Conservation (phyloP, 805 yeast genomes). For the Zygosaccharomyces siamensis region DNA sequence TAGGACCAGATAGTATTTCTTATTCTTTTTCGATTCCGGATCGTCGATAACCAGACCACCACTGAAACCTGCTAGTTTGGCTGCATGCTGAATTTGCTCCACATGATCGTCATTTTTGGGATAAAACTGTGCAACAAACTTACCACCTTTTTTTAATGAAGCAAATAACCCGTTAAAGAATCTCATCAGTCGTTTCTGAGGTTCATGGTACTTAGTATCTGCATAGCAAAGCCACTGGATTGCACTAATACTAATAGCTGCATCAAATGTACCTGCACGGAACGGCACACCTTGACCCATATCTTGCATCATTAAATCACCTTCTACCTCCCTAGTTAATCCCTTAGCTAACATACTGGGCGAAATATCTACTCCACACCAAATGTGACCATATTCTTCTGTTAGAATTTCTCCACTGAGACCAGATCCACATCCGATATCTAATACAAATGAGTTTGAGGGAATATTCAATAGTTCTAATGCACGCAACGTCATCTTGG, state of each 20-base stretch:
- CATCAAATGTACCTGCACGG: constrained; percentile 94
- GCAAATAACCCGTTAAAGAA: constrained; percentile 89
- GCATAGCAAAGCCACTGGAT: constrained; percentile 99
- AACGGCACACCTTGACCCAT: constrained; percentile 94
- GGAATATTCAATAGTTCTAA: constrained; percentile 78
- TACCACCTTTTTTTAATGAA: constrained; percentile 85
- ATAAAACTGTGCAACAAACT: constrained; percentile 95
- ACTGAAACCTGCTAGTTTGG: constrained; percentile 90
- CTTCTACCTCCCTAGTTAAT: constrained; percentile 85
- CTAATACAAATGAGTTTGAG: constrained; percentile 63
- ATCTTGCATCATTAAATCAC: constrained; percentile 87
- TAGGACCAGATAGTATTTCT: constrained; percentile 83
- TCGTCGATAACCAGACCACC: constrained; percentile 95
- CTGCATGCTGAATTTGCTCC: constrained; percentile 71
- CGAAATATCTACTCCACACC: constrained; percentile 96
- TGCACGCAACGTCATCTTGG: constrained; percentile 93
- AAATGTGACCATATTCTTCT: constrained; percentile 80
- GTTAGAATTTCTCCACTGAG: constrained; percentile 88
- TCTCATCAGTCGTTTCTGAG: constrained; percentile 69
- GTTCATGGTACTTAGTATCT: constrained; percentile 76
- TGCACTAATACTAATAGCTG: constrained; percentile 90
- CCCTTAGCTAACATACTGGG: constrained; percentile 96
- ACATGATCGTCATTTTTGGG: constrained; percentile 87
- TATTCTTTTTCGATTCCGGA: constrained; percentile 86
- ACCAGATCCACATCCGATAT: constrained; percentile 97